A percentile compares a stretch with the other conserved stretches of the same genome.
These are phyloP conservation scores for Fremontodendron californicum DNA, from an alignment of 345 rosid genomes.

Conservation along the genomic window DNA sequence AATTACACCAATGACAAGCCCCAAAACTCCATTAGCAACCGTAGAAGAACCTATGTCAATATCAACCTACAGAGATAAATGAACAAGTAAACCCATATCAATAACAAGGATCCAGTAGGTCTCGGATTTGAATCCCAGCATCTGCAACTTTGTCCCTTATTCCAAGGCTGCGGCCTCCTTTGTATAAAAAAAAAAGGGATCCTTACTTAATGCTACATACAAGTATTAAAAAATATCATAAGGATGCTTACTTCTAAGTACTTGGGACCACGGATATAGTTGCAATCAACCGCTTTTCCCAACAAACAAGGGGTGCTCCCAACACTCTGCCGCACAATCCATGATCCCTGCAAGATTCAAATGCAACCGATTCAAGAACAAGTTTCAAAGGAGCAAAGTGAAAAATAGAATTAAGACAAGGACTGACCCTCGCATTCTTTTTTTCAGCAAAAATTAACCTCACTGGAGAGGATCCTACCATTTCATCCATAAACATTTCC, in stretches of 20 bases:
- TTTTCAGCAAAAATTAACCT: background rate
- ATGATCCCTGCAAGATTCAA: conserved; percentile 70
- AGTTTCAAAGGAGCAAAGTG: background rate
- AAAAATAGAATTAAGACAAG: background rate
- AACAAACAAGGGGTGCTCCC: conserved; percentile 97
- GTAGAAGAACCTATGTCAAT: conserved; percentile 98
- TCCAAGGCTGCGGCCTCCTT: background rate
- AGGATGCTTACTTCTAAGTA: conserved; percentile 70
- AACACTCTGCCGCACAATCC: conserved; percentile 99
- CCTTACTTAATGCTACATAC: background rate
- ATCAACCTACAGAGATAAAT: conserved; percentile 54
- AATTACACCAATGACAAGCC: conserved; percentile 93
- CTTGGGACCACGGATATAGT: conserved; percentile 73
- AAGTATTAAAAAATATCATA: background rate
- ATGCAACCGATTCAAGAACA: background rate
- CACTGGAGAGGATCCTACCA: background rate
- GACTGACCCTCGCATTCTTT: background rate
- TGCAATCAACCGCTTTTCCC: conserved; percentile 97
- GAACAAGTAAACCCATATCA: conserved; percentile 15
- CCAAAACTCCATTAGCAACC: conserved; percentile 97
- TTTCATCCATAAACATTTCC: background rate
- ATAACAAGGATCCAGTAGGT: background rate
- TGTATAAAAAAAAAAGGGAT: background rate
- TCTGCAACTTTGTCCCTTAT: background rate
- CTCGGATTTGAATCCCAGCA: background rate